These are phyloP conservation scores for Rhodotorula graminis DNA, from an alignment of 768 basidiomycete species.

Conservation along the genomic window DNA sequence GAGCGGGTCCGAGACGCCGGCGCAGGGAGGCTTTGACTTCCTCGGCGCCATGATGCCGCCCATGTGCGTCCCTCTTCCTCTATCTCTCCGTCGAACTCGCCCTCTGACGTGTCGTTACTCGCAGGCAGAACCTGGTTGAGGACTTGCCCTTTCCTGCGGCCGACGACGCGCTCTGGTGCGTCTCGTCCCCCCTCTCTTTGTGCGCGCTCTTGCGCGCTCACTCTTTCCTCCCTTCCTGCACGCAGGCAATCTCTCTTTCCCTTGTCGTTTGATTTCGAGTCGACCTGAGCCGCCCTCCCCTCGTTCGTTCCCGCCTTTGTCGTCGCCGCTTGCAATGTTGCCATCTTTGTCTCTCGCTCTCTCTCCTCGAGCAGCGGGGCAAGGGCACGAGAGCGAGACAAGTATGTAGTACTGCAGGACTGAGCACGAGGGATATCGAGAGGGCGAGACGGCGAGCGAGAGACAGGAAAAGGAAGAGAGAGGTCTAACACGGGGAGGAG, in stretches of 20 bases:
- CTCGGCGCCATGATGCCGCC: conserved; percentile 4
- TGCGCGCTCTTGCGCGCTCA: neutral
- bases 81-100: no score
- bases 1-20: neutral
- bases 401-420: no score
- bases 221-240: neutral
- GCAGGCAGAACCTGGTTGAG: neutral
- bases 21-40: neutral
- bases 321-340: neutral
- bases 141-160: conserved; percentile 3
- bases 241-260: conserved; percentile 15
- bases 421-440: neutral
- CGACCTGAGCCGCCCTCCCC: neutral
- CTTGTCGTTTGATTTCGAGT: neutral
- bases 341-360: no score
- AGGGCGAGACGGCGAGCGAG: neutral
- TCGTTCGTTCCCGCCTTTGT: no score
- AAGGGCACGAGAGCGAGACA: no score
- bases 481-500: no score
- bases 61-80: neutral
- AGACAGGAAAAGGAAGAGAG: neutral
- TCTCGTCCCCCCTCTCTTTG: neutral
- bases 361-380: no score
- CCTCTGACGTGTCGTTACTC: neutral
- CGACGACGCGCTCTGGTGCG: conserved; percentile 14